These are phyloP conservation scores for Salix udensis DNA, from an alignment of 345 rosid species.

Conservation along the genomic window DNA sequence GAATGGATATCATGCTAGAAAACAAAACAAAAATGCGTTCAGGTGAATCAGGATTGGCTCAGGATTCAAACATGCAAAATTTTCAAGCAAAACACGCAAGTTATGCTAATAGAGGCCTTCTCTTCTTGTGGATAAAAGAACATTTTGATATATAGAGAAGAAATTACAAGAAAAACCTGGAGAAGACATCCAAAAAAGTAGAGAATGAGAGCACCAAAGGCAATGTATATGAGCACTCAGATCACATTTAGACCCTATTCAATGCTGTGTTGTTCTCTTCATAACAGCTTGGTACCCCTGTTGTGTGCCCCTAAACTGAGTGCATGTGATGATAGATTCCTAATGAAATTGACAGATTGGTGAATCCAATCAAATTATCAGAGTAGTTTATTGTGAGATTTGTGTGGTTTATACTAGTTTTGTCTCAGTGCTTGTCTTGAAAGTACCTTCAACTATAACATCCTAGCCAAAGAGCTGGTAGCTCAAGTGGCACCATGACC, in stretches of 20 bases:
- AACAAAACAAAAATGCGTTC: background rate
- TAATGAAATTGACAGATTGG: background rate
- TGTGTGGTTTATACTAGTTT: background rate
- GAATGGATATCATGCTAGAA: background rate
- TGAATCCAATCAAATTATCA: background rate
- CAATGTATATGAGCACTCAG: background rate
- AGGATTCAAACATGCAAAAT: background rate
- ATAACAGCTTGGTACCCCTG: background rate
- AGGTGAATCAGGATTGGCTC: background rate
- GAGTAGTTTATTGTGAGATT: background rate
- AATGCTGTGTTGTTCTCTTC: background rate
- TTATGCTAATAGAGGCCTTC: background rate
- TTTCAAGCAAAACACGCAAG: background rate
- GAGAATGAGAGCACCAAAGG: background rate
- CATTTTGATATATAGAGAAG: background rate
- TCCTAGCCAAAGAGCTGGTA: no score
- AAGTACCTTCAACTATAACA: background rate
- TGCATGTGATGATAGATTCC: background rate
- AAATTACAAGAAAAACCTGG: background rate
- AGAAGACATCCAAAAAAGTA: background rate
- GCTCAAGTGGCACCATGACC: no score
- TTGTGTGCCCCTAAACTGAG: background rate
- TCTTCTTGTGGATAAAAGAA: background rate
- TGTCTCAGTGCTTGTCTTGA: background rate
- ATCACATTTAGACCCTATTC: background rate